These are phyloP conservation scores for Coleophoma cylindrospora DNA, from an alignment of 2,329 filamentous ascomycete genomes.

Conservation along the genomic window DNA sequence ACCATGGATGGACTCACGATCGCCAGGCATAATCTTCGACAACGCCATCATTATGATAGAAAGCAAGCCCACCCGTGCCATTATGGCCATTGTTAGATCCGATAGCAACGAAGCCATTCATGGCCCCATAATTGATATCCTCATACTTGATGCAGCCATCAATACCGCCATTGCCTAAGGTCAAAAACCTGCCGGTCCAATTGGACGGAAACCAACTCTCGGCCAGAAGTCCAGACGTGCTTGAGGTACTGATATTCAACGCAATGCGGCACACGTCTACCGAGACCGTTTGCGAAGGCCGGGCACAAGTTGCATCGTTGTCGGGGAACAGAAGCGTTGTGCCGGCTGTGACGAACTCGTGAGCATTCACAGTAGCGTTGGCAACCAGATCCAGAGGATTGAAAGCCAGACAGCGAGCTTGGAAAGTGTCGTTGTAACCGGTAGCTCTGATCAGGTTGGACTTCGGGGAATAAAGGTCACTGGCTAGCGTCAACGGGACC, in stretches of 20 bases:
- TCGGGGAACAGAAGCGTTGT: neutral
- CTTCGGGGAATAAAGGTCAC: no score
- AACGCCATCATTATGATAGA: conserved; percentile 15
- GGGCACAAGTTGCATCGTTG: neutral
- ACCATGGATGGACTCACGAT: conserved; percentile 2
- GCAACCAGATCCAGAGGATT: neutral
- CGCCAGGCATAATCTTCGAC: conserved; percentile 18
- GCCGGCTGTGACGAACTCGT: neutral
- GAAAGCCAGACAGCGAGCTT: neutral
- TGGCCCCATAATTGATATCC: conserved; percentile 12
- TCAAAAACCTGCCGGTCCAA: conserved; percentile 35
- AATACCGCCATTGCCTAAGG: conserved; percentile 26
- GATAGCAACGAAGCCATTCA: conserved; percentile 18
- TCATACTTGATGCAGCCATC: conserved; percentile 18
- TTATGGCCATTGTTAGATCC: conserved; percentile 21
- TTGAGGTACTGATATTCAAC: neutral
- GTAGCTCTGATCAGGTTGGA: no score
- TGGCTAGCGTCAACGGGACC: no score
- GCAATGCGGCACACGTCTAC: conserved; percentile 1
- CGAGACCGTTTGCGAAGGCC: neutral
- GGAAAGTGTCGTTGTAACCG: no score
- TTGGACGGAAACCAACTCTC: conserved; percentile 25
- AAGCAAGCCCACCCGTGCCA: conserved; percentile 13
- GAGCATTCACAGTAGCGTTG: neutral
- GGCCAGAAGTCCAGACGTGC: conserved; percentile 2